Evolutionary conservation across 2,329 filamentous ascomycete genomes (phyloP), one percentile per base, ranked within the genome.

Genomic region (Ophiostoma novo-ulmi): DNA sequence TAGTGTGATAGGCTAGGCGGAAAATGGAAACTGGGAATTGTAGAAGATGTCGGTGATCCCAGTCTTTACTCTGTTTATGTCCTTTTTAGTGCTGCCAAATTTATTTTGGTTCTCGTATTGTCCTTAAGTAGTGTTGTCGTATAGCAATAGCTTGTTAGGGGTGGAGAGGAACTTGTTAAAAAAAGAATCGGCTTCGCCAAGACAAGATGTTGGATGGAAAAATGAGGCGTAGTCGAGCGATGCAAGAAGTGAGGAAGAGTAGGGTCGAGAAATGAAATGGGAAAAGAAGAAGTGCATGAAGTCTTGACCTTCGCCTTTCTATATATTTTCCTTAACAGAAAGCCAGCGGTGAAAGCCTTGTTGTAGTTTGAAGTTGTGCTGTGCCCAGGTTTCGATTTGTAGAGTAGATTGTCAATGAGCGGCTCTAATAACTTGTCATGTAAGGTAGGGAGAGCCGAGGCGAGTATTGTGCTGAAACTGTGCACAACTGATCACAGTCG

Each of bases 291-390:
- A 65, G 36, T 17, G 4, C n/a, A n/a, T 48, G n/a, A 20, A 20
- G 20, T 17, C 17, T 7, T 14, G 63, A 31, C 11, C 61, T 36
- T 38, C 38, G 31, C 17, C 41, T 17, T 17, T 20, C 44, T 48
- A 10, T 65, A 6, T 14, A 8, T 65, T 22, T 14, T 10, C 35
- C 63, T 20, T 3, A 38, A 39, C 13, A 65, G 35, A n/a, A 17
- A 39, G 63, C 35, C 63, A 39, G 63, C 35, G 63, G 63, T 65
- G 63, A 65, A 65, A 65, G 63, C 58, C 58, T 31, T 63, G 26
- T 31, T 17, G 14, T 14, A 65, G 14, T 65, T 38, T 38, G 31
- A 38, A 35, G 35, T 65, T 65, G 17, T 65, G 31, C 13, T 65
- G 63, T 48, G 44, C 44, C 44, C n/a, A 48, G 17, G 17, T 48